Evolutionary conservation across 495 filamentous ascomycete species (phyloP).

Genomic region (Echria macrotheca): DNA sequence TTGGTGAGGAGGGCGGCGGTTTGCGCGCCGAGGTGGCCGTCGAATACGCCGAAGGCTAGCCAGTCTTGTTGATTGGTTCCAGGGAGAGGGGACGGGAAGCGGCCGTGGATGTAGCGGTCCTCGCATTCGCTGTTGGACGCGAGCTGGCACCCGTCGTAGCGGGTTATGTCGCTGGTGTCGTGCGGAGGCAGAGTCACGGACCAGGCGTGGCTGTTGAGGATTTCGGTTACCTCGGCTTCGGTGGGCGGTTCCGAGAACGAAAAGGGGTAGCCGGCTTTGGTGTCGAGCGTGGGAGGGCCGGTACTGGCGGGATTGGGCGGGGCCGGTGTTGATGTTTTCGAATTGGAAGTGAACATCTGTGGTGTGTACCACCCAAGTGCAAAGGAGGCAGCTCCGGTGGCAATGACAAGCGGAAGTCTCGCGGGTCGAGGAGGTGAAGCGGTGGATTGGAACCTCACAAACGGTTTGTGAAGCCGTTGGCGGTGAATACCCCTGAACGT

Average conservation of each 20-base stretch:
- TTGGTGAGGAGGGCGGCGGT: conserved; percentile 9
- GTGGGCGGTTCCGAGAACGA: conserved; percentile 11
- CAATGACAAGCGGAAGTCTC: too few species aligned
- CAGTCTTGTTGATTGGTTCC: conserved; percentile 36
- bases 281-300: not conserved
- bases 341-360: not conserved
- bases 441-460: too few species aligned
- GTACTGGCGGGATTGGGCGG: not conserved
- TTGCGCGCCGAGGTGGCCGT: conserved; percentile 13
- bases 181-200: conserved; percentile 9
- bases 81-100: conserved; percentile 35
- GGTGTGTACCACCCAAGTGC: not conserved
- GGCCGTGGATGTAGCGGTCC: conserved; percentile 43
- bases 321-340: not conserved
- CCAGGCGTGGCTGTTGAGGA: conserved; percentile 30
- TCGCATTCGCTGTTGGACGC: conserved; percentile 45
- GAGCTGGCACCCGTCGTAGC: conserved; percentile 44
- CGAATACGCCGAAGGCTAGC: conserved; percentile 30
- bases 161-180: conserved; percentile 26
- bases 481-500: too few species aligned
- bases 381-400: too few species aligned
- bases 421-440: too few species aligned
- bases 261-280: not conserved
- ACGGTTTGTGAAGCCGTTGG: too few species aligned
- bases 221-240: conserved; percentile 20